phyloP scores from a whole-genome alignment of 208 protist species.

The Wallacemonas sp. region DNA sequence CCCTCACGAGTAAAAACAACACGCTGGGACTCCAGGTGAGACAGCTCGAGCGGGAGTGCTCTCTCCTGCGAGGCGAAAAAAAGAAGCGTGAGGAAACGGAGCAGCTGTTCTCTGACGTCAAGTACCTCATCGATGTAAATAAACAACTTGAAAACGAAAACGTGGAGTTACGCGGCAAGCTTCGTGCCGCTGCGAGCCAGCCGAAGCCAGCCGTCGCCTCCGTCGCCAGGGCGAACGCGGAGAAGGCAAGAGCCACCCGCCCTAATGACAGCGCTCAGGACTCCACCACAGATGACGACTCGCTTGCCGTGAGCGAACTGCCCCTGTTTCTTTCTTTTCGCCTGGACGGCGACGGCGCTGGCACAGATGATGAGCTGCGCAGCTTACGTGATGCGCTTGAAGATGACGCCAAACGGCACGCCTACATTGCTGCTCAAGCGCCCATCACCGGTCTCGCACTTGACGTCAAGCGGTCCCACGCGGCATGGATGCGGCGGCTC shows the following conservation, averaged over 20 bases:
- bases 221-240: too few relatives aligned
- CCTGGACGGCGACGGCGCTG: background rate
- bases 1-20: conserved; percentile 38
- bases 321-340: background rate
- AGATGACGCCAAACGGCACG: conserved; percentile 15
- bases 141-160: conserved; percentile 75
- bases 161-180: conserved; percentile 28
- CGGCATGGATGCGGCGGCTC: conserved; percentile 42
- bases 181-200: conserved; percentile 25
- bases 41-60: conserved; percentile 46
- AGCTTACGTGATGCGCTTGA: conserved; percentile 11
- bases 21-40: conserved; percentile 48
- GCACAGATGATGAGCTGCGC: conserved; percentile 23
- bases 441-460: conserved; percentile 47
- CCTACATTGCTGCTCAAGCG: conserved; percentile 28
- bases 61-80: conserved; percentile 25
- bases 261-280: conserved; percentile 3
- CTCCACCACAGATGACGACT: background rate
- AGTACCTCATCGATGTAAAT: conserved; percentile 70
- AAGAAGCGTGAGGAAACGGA: conserved; percentile 24
- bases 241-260: too few relatives aligned
- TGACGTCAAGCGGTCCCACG: conserved; percentile 23
- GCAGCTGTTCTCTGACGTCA: conserved; percentile 44
- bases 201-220: background rate
- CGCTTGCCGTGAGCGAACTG: background rate